Evolutionary conservation across 129 eudicot genomes (phyloP).

Genomic region (Lonicera japonica): DNA sequence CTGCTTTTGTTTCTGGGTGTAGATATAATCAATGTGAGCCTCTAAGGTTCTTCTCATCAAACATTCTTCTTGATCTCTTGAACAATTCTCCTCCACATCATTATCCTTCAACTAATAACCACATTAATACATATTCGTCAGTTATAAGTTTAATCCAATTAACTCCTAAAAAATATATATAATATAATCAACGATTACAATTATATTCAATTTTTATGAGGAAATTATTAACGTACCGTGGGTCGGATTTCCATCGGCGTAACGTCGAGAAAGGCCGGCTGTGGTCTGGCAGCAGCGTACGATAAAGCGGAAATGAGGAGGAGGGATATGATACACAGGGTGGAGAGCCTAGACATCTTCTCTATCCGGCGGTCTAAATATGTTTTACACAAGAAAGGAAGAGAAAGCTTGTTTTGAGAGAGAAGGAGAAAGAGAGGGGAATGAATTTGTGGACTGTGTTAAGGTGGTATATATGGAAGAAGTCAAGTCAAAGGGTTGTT

Average conservation of each 20-base stretch:
- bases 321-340: conserved; percentile 13
- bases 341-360: conserved; percentile 16
- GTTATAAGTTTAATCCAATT: too few relatives aligned
- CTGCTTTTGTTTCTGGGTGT: conserved; percentile 10
- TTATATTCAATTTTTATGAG: neutral
- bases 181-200: neutral
- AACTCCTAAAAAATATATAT: neutral
- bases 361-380: too few relatives aligned
- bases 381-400: too few relatives aligned
- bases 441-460: neutral
- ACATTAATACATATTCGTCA: neutral
- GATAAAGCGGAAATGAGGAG: conserved; percentile 11
- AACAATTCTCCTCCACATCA: conserved; percentile 9
- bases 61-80: conserved; percentile 13
- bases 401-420: too few relatives aligned
- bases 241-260: conserved; percentile 22
- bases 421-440: too few relatives aligned
- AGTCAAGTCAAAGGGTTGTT: too few relatives aligned
- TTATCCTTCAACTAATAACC: neutral
- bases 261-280: conserved; percentile 16
- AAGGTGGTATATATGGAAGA: neutral
- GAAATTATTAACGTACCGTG: conserved; percentile 6
- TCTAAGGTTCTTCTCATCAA: conserved; percentile 10
- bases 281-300: neutral
- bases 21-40: conserved; percentile 15